Evolutionary conservation across 306 rosid species (phyloP).

Genomic region (Hippophae tibetana): DNA sequence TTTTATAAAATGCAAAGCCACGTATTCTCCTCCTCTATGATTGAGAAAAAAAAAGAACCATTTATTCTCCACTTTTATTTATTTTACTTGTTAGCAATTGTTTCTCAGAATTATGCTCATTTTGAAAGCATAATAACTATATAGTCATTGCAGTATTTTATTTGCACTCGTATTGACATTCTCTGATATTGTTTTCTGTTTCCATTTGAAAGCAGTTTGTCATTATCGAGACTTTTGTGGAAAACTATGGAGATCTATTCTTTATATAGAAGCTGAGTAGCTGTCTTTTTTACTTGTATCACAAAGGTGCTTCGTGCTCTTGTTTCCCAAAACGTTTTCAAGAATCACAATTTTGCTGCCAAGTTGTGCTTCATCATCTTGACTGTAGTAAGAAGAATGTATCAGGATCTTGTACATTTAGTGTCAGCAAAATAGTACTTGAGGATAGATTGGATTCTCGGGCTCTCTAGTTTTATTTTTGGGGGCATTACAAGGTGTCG

Average conservation of each 20-base stretch:
- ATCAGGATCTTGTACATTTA: constrained; percentile 4
- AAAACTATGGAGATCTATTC: constrained; percentile 39
- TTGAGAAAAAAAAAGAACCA: too few relatives aligned
- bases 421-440: constrained; percentile 2
- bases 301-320: constrained; percentile 43
- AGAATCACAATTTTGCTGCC: constrained; percentile 20
- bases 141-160: background rate
- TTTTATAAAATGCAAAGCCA: too few relatives aligned
- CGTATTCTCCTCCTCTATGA: too few relatives aligned
- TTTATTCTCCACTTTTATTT: too few relatives aligned
- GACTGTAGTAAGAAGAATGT: constrained; percentile 6
- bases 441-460: constrained; percentile 6
- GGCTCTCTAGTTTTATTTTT: constrained; percentile 17
- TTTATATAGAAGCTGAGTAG: constrained; percentile 60
- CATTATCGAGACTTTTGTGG: constrained; percentile 29
- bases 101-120: too few relatives aligned
- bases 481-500: constrained; percentile 39
- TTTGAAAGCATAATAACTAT: background rate
- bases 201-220: constrained; percentile 31
- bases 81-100: too few relatives aligned
- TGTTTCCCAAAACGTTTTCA: constrained; percentile 14
- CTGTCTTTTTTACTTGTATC: constrained; percentile 42
- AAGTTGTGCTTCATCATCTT: constrained; percentile 28
- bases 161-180: background rate
- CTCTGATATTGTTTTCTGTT: background rate